Base-by-base conservation (phyloP, 2,329 filamentous ascomycete genomes). In the Paecilomyces fulvus region DNA sequence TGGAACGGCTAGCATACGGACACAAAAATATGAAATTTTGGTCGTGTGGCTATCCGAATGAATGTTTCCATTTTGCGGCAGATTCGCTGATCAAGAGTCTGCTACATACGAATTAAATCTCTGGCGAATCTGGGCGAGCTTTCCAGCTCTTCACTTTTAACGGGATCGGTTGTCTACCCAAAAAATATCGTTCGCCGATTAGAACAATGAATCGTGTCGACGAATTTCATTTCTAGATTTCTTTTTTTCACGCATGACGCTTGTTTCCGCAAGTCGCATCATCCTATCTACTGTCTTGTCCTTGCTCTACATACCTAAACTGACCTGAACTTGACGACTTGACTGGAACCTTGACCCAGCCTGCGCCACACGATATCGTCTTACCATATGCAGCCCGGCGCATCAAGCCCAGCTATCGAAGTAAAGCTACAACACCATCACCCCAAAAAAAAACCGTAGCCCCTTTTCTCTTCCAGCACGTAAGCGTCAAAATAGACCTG, bases 1-100 rank as follows among this genome's bases (percentile, higher is more conserved):
- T 66, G 64, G 61, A 64, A 65, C 66, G 64, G 64, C 66, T 68
- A 65, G 67, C 62, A 59, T 60, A 58, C 62, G 61, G 62, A 56
- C 61, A 56, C 55, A 49, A 52, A 37, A 43, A 43, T 53, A 52
- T 23, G 25, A 52, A 52, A 55, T 49, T 30, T 64, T 60, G 61
- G 64, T 63, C 66, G 64, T 43, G 37, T 65, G 64, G 65, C 67
- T 67, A 67, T 56, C 64, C 61, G 63, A 68, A 70, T 69, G 65
- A 68, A 69, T 63, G 62, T 63, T 56, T 51, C 54, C 58, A 51
- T 58, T 53, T 56, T 59, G 53, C 56, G 51, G 55, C 58, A 57
- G 58, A 56, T 58, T 58, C 55, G 50, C 53, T 59, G 58, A 53
- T 54, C 57, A 51, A 55, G 33, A 54, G 53, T 57, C 51, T 54